Evolutionary conservation across 495 filamentous ascomycete species (phyloP).

Genomic region (Lasiosphaeriaceae sp.): DNA sequence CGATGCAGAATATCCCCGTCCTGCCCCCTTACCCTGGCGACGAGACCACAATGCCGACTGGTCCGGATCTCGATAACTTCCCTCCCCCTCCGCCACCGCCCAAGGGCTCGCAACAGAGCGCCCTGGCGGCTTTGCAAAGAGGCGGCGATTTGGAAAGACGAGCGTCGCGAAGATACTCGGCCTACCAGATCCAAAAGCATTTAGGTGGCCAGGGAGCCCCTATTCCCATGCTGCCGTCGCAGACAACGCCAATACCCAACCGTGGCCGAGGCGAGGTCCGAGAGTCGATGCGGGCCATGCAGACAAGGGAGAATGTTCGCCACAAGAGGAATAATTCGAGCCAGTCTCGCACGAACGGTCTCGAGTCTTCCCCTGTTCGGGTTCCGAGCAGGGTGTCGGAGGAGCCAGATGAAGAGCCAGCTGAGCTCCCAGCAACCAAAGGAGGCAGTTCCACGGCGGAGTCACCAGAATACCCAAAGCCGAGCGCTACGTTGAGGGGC

Average conservation of each 20-base stretch:
- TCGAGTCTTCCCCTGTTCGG: constrained; percentile 60
- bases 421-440: constrained; percentile 32
- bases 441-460: constrained; percentile 47
- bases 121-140: constrained; percentile 82
- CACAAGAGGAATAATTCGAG: constrained; percentile 55
- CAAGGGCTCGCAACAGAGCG: constrained; percentile 81
- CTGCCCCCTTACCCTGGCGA: constrained; percentile 61
- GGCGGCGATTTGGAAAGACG: constrained; percentile 90
- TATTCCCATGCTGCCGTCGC: constrained; percentile 78
- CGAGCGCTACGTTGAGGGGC: constrained; percentile 50
- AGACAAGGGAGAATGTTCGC: constrained; percentile 64
- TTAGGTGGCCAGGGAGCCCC: constrained; percentile 76
- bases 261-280: constrained; percentile 75
- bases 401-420: constrained; percentile 43
- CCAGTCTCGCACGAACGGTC: constrained; percentile 30
- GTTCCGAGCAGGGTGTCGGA: constrained; percentile 64
- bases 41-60: constrained; percentile 42
- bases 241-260: constrained; percentile 85
- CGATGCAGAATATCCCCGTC: constrained; percentile 65
- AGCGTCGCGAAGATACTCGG: constrained; percentile 88
- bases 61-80: constrained; percentile 49
- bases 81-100: constrained; percentile 71
- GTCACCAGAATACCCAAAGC: constrained; percentile 53
- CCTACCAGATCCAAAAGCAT: constrained; percentile 93
- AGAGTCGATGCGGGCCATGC: constrained; percentile 90